Percentiles rank a stretch among this genome's conserved stretches.
Evolutionary conservation across 805 yeast genomes (phyloP).

Genomic region (Barnettozyma vustinii): DNA sequence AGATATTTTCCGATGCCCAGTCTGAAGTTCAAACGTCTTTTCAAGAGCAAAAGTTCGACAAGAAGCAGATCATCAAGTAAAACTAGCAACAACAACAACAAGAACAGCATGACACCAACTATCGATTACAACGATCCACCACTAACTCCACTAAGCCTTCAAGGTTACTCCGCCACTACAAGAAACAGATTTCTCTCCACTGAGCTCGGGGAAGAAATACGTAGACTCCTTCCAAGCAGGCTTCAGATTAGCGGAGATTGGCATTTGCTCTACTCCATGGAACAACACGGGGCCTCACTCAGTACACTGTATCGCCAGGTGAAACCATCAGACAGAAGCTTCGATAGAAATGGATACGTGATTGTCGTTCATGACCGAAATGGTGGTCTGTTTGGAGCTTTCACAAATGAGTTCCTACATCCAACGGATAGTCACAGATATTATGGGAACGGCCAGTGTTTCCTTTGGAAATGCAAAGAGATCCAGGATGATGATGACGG

Average conservation of each 20-base stretch:
- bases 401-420: constrained; percentile 63
- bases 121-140: constrained; percentile 28
- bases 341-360: constrained; percentile 63
- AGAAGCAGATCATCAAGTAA: neutral
- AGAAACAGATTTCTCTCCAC: constrained; percentile 49
- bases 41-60: neutral
- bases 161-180: constrained; percentile 58
- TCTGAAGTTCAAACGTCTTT: constrained; percentile 1
- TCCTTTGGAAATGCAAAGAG: constrained; percentile 73
- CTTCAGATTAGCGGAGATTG: constrained; percentile 74
- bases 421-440: constrained; percentile 70
- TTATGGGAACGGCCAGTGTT: constrained; percentile 94
- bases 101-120: neutral
- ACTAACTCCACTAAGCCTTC: constrained; percentile 48
- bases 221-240: constrained; percentile 70
- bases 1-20: neutral
- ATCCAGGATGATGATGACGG: constrained; percentile 20
- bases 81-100: neutral
- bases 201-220: constrained; percentile 68
- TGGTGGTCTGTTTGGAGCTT: constrained; percentile 71
- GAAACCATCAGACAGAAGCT: constrained; percentile 35
- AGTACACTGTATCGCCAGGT: constrained; percentile 64
- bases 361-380: constrained; percentile 62
- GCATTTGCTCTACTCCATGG: constrained; percentile 76
- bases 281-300: constrained; percentile 87